Base-by-base conservation (phyloP, 257 asterid species). In the Marsdenia floribunda region DNA sequence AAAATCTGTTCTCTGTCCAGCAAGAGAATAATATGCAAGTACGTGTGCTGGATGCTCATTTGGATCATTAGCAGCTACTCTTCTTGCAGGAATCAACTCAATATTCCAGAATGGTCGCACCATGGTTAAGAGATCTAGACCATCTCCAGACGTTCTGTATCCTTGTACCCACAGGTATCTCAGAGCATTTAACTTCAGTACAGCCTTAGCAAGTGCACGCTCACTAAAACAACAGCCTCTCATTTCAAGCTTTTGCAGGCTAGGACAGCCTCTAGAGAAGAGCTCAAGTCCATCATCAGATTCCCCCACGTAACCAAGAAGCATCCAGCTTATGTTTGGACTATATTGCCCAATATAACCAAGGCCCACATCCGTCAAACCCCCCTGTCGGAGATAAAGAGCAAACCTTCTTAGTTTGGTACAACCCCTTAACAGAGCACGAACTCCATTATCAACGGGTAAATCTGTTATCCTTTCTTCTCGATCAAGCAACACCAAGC, bases 151-250 rank as follows among this genome's bases (percentile, higher is more conserved):
- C 37, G 87, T 80, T 68, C 86, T 71, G 57, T 88, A 91, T 7
- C 97, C 98, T 79, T 93, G 98, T 77, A 89, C 98, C 98, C 98
- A 89, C 77, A 91, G 71, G 72, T 89, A 93, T 83, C 91, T 83
- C 29, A 93, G 79, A 58, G 96, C 81, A 21, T 71, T 53, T 77
- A 93, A 78, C 76, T 80, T 88, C 79, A 80, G 38, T 21, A 85
- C 83, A 60, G 97, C 93, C 83, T 58, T 46, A 16, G 96, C 93
- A 65, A 93, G 69, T 42, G 98, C 98, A 1, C 80, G 83, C 69
- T 93, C 98, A 44, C 96, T 91, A 70, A 93, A 91, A 80, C 83
- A 83, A 65, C 98, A 93, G 5, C 98, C 96, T 76, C 98, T 88
- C 81, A 91, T 77, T 81, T 93, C 98, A 49, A 93, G 78, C 85